phyloP scores from a whole-genome alignment of 2,329 filamentous ascomycete species.

The Fusarium camptoceras region DNA sequence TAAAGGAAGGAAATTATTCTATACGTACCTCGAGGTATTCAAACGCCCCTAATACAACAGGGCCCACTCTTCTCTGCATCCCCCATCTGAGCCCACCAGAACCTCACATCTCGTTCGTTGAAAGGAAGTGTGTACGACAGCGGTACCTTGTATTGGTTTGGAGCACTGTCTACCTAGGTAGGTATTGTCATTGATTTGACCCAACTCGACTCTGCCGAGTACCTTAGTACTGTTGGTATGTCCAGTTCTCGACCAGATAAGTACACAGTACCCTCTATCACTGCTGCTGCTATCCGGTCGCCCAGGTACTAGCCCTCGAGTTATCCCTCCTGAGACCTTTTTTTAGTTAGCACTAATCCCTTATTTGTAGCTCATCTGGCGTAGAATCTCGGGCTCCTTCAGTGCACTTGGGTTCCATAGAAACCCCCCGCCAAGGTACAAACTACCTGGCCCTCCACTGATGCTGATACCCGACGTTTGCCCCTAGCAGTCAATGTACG shows the following conservation, averaged over 20 bases:
- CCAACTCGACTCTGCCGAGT: conserved; percentile 5
- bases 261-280: background rate
- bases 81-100: conserved; percentile 29
- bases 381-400: conserved; percentile 14
- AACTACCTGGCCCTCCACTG: conserved; percentile 3
- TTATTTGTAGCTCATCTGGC: conserved; percentile 30
- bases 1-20: conserved; percentile 23
- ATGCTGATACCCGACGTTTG: conserved; percentile 32
- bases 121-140: conserved; percentile 15
- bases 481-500: conserved; percentile 20
- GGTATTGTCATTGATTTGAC: conserved; percentile 22
- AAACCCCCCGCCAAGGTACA: background rate
- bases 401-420: conserved; percentile 6
- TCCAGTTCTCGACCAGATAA: background rate
- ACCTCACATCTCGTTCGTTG: conserved; percentile 33
- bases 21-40: conserved; percentile 15
- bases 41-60: conserved; percentile 39
- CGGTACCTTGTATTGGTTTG: conserved; percentile 24
- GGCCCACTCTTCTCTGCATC: conserved; percentile 27
- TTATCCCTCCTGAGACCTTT: conserved; percentile 22
- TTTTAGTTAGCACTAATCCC: conserved; percentile 17
- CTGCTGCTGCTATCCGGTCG: conserved; percentile 27
- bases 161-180: conserved; percentile 4
- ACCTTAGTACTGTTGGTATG: background rate
- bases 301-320: conserved; percentile 10